Evolutionary conservation across 2,329 filamentous ascomycete species (phyloP).

Genomic region (Diplodia scrobiculata): DNA sequence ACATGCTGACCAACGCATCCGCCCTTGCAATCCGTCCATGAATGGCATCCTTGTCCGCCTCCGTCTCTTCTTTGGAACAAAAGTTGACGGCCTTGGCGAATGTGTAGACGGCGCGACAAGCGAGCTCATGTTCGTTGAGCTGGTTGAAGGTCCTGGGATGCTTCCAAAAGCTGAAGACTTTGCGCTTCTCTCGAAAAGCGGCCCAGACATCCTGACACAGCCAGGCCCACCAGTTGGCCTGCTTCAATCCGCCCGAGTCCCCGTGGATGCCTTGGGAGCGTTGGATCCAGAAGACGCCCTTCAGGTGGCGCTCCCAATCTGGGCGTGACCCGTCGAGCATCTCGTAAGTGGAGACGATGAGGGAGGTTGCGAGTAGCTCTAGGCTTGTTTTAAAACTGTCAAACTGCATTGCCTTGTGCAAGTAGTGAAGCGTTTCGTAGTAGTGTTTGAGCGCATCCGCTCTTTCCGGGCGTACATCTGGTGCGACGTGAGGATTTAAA

Average conservation of each 20-base stretch:
- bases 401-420: constrained; percentile 62
- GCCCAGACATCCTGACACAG: constrained; percentile 67
- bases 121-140: constrained; percentile 58
- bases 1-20: constrained; percentile 50
- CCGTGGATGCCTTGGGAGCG: constrained; percentile 64
- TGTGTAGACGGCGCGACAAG: constrained; percentile 57
- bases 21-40: constrained; percentile 50
- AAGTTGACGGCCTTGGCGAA: constrained; percentile 62
- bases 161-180: constrained; percentile 61
- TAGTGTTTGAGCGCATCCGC: constrained; percentile 57
- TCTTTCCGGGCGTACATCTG: constrained; percentile 33
- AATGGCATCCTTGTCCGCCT: constrained; percentile 47
- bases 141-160: constrained; percentile 54
- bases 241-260: constrained; percentile 58
- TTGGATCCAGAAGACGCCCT: constrained; percentile 69
- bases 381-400: constrained; percentile 59
- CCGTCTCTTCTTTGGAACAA: constrained; percentile 55
- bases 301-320: constrained; percentile 64
- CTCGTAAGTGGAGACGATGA: constrained; percentile 65
- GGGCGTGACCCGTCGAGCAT: constrained; percentile 62
- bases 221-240: constrained; percentile 68
- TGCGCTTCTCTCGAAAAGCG: constrained; percentile 61
- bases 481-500: constrained; percentile 39
- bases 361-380: constrained; percentile 61
- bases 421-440: constrained; percentile 63